Conservation (phyloP, 208 protist genomes). For the Naegleria lovaniensis region DNA sequence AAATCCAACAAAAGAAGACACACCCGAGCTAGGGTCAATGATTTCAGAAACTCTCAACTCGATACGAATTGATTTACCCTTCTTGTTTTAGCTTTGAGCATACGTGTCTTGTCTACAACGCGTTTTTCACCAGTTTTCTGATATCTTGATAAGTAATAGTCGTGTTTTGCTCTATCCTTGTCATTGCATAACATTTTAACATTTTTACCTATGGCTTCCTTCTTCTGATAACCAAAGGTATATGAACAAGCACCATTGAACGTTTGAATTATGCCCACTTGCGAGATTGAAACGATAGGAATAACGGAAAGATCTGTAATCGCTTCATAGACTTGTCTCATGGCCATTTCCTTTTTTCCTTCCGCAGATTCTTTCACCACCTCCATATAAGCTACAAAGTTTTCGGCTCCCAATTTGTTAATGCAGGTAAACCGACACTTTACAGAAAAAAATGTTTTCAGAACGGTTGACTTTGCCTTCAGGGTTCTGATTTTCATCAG, state of each 20-base stretch:
- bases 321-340: neutral
- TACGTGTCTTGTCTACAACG: constrained; percentile 37
- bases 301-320: neutral
- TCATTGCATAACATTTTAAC: constrained; percentile 36
- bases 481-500: neutral
- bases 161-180: constrained; percentile 39
- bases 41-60: neutral
- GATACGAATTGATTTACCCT: constrained; percentile 24
- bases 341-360: neutral
- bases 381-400: neutral
- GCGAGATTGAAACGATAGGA: neutral
- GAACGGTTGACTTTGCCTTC: neutral
- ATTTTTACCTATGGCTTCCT: constrained; percentile 43
- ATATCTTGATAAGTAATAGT: constrained; percentile 41
- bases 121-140: constrained; percentile 41
- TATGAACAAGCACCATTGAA: neutral
- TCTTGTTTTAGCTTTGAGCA: constrained; percentile 32
- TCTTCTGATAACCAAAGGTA: neutral
- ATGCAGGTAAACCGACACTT: neutral
- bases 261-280: neutral
- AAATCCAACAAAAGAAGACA: neutral
- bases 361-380: neutral
- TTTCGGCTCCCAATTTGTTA: neutral
- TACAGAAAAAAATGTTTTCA: neutral
- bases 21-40: neutral